These are phyloP conservation scores for Alternaria hordeiaustralica DNA, from an alignment of 2,329 filamentous ascomycete genomes.

Conservation along the genomic window DNA sequence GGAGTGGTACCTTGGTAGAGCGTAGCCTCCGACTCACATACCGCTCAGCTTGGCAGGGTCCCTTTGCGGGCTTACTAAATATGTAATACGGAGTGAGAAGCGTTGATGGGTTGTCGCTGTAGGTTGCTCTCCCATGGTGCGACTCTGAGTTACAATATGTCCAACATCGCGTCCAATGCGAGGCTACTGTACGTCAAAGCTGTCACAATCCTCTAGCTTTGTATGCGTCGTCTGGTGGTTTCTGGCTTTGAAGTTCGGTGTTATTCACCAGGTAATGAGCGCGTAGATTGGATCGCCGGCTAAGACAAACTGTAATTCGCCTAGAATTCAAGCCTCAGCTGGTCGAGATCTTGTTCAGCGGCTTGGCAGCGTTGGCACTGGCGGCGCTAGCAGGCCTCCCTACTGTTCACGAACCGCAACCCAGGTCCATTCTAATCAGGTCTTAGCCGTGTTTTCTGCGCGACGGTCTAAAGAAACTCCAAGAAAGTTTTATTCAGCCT, in stretches of 20 bases:
- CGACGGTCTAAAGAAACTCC: neutral
- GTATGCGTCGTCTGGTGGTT: neutral
- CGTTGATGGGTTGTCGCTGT: neutral
- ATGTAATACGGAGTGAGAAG: neutral
- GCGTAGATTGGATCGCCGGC: neutral
- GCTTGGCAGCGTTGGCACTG: slow-evolving; percentile 1
- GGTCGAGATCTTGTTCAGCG: neutral
- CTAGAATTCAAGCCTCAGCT: neutral
- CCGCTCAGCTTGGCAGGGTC: neutral
- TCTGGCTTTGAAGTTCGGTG: neutral
- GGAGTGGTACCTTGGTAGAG: neutral
- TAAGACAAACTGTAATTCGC: neutral
- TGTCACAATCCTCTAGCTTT: neutral
- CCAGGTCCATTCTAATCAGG: neutral
- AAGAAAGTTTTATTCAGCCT: neutral
- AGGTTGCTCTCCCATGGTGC: neutral
- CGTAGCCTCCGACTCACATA: neutral
- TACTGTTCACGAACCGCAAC: neutral
- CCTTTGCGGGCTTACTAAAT: neutral
- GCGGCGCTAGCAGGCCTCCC: neutral
- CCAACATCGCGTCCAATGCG: neutral
- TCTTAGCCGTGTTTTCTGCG: neutral
- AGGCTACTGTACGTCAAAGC: neutral
- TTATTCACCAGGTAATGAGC: neutral
- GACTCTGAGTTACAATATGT: neutral